These are phyloP conservation scores for Nepenthes alata DNA, from an alignment of 179 eudicot species.

Conservation along the genomic window DNA sequence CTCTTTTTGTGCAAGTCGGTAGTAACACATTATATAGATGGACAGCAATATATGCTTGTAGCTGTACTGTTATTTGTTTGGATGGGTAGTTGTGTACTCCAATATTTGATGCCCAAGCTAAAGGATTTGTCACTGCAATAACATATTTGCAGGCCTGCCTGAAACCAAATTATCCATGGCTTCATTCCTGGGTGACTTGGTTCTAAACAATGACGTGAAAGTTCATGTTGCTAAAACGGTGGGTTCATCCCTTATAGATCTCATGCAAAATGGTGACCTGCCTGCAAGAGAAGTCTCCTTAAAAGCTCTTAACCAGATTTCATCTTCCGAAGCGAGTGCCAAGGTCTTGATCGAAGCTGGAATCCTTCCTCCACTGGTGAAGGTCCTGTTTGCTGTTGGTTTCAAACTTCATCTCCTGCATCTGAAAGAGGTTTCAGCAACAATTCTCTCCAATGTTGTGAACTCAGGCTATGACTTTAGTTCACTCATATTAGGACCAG, in stretches of 20 bases:
- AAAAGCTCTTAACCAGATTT: slow-evolving; percentile 80
- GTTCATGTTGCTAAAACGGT: slow-evolving; percentile 67
- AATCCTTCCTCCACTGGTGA: slow-evolving; percentile 75
- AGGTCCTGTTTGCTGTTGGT: slow-evolving; percentile 59
- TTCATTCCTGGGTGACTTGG: slow-evolving; percentile 68
- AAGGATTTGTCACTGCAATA: not conserved
- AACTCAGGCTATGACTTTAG: slow-evolving; percentile 67
- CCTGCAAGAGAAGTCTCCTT: slow-evolving; percentile 75
- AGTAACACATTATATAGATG: too few relatives aligned
- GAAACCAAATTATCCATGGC: slow-evolving; percentile 87
- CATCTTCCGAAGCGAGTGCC: slow-evolving; percentile 66
- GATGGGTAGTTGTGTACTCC: too few relatives aligned
- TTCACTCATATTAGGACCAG: slow-evolving; percentile 60
- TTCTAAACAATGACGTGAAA: slow-evolving; percentile 66
- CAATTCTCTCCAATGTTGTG: slow-evolving; percentile 75
- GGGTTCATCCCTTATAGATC: slow-evolving; percentile 67
- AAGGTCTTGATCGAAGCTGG: slow-evolving; percentile 68
- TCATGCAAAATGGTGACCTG: slow-evolving; percentile 53
- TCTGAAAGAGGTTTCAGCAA: slow-evolving; percentile 76
- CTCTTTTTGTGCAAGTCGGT: too few relatives aligned
- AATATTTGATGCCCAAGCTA: too few relatives aligned
- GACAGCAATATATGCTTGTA: too few relatives aligned
- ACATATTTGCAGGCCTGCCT: slow-evolving; percentile 47
- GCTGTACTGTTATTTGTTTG: too few relatives aligned
- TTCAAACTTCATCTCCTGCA: slow-evolving; percentile 55